Evolutionary conservation across 2,329 filamentous ascomycete genomes (phyloP), one percentile per base, ranked within the genome.

Genomic region (Diaporthe sp.): DNA sequence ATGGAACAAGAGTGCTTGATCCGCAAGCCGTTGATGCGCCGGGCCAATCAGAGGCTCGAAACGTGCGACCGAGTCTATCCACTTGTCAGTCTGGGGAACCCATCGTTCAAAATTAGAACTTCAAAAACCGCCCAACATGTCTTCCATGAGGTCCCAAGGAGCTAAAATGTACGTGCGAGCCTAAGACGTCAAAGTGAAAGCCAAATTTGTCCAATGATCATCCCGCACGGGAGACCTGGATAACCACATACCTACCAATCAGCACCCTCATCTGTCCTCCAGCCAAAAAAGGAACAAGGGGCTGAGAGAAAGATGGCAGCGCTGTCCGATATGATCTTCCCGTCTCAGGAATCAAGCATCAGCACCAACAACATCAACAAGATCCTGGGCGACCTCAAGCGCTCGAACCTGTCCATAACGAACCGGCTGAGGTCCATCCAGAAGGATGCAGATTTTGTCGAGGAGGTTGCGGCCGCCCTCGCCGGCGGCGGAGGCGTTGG

Each of bases 381-480:
- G 77, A 92, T 91, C 5, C 90, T 97, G 19, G 87, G 89, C 66
- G 92, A 93, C 42, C 90, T 98, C 76, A 95, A 93, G 81, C 91
- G 93, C 78, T 91, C 93, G 30, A 93, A 94, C 30, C 89, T 97
- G 67, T 94, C 93, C 76, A 91, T 97, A 77, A 88, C 90, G 77
- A 98, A 98, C 85, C 93, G 96, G 22, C 90, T 99, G 17, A 85
- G 86, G 40, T 98, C 95, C 38, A 96, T 98, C 82, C 86, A 88
- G 75, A 85, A 89, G 38, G 97, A 98, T 83, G 92, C 95, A 12
- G 82, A 82, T 1, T 98, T 98, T 82, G 94, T 97, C 30, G 82
- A 85, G 33, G 81, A 86, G 10, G 92, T 95, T 0, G 88, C 90
- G 1, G 81, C 83, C 1, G 86, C 88, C 0, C 91, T 87, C 74